These are phyloP conservation scores for Epichloe festucae DNA, from an alignment of 2,329 filamentous ascomycete genomes.

Conservation along the genomic window DNA sequence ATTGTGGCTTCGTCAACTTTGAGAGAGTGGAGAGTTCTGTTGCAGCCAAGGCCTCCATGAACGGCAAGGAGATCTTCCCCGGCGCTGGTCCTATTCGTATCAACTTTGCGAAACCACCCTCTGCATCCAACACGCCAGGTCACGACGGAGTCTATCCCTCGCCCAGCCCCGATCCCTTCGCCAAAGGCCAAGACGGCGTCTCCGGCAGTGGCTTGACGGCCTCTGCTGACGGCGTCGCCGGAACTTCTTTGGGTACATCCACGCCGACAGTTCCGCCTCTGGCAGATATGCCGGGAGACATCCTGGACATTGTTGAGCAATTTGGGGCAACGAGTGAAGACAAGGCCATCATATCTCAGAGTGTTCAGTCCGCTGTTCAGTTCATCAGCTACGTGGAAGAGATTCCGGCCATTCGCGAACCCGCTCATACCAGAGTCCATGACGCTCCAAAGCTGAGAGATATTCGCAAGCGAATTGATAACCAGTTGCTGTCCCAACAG, in stretches of 20 bases:
- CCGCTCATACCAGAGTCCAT: conserved; percentile 76
- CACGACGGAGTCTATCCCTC: conserved; percentile 80
- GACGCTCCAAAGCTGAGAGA: conserved; percentile 91
- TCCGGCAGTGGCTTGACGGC: conserved; percentile 24
- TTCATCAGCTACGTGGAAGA: conserved; percentile 64
- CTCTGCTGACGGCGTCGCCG: conserved; percentile 14
- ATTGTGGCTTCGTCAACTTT: conserved; percentile 98
- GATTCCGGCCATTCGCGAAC: conserved; percentile 79
- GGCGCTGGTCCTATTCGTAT: conserved; percentile 90
- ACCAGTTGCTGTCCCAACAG: conserved; percentile 68
- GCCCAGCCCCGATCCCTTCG: conserved; percentile 78
- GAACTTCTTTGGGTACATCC: conserved; percentile 10
- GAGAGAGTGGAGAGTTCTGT: conserved; percentile 84
- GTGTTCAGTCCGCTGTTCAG: conserved; percentile 63
- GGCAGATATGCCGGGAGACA: conserved; percentile 66
- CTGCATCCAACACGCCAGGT: conserved; percentile 76
- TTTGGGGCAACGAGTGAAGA: conserved; percentile 81
- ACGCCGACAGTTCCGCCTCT: conserved; percentile 60
- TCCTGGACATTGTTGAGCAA: conserved; percentile 73
- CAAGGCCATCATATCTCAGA: conserved; percentile 54
- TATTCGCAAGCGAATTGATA: conserved; percentile 95
- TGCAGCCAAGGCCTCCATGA: conserved; percentile 74
- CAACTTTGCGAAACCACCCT: conserved; percentile 93
- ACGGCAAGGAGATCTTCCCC: conserved; percentile 96
- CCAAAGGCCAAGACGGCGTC: conserved; percentile 37